Evolutionary conservation across 2,329 filamentous ascomycete species (phyloP).

Genomic region (Zelopaecilomyces penicillatus): DNA sequence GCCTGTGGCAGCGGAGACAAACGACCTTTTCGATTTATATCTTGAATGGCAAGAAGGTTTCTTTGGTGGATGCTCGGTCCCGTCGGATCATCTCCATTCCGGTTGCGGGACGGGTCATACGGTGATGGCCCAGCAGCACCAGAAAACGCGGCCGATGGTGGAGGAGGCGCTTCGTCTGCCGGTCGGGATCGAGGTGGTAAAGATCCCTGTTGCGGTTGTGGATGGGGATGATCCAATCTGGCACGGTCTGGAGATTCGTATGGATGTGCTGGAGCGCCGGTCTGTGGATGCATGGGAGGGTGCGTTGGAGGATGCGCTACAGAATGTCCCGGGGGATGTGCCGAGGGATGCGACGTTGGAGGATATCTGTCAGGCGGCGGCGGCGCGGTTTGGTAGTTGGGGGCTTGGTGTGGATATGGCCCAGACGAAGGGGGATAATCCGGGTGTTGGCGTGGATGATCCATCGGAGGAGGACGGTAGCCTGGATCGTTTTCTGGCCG

Average conservation of each 20-base stretch:
- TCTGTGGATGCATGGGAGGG: not conserved
- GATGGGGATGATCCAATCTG: conserved; percentile 31
- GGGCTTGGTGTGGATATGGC: conserved; percentile 25
- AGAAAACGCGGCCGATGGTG: conserved; percentile 41
- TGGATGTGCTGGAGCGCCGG: conserved; percentile 21
- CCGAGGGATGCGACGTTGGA: conserved; percentile 27
- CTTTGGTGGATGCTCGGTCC: conserved; percentile 48
- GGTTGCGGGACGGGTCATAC: conserved; percentile 31
- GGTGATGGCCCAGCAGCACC: conserved; percentile 31
- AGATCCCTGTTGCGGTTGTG: conserved; percentile 27
- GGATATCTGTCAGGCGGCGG: conserved; percentile 25
- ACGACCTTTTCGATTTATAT: conserved; percentile 72
- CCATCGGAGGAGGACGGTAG: conserved; percentile 27
- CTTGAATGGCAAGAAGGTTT: conserved; percentile 69
- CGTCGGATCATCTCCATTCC: conserved; percentile 42
- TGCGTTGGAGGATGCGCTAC: not conserved
- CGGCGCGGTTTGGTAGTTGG: conserved; percentile 22
- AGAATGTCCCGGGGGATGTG: conserved; percentile 17
- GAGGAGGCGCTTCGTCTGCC: conserved; percentile 40
- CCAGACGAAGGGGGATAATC: conserved; percentile 40
- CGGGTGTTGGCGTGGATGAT: conserved; percentile 34
- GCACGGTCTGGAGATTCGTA: conserved; percentile 46
- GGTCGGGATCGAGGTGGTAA: conserved; percentile 32
- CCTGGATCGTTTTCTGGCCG: conserved; percentile 23
- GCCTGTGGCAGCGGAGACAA: conserved; percentile 86